A percentile compares a stretch with the other conserved stretches of the same genome.
Conservation (phyloP, 2,329 filamentous ascomycete species). For the Aureobasidium leucospermi region DNA sequence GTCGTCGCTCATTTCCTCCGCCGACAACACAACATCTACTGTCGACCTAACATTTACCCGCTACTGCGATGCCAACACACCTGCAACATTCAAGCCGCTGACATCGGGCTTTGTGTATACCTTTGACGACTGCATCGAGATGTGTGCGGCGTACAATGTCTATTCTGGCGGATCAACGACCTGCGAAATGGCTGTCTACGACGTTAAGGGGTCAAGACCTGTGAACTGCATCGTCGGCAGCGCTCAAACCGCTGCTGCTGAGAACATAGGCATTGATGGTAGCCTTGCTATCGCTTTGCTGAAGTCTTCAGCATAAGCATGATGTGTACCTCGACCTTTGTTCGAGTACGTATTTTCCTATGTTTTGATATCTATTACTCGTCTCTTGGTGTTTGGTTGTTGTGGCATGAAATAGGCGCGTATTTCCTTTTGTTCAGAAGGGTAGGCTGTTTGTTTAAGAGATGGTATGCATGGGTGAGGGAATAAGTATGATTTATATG, state of each 20-base stretch:
- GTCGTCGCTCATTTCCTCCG: neutral
- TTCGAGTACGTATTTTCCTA: neutral
- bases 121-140: constrained; percentile 30
- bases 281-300: constrained; percentile 16
- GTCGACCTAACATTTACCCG: constrained; percentile 24
- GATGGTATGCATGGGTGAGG: too few species aligned
- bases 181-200: constrained; percentile 28
- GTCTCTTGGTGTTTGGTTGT: too few species aligned
- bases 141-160: constrained; percentile 28
- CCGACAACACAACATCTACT: constrained; percentile 15
- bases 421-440: too few species aligned
- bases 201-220: constrained; percentile 21
- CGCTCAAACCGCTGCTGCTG: constrained; percentile 13
- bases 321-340: neutral
- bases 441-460: too few species aligned
- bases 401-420: too few species aligned
- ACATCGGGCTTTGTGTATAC: constrained; percentile 28
- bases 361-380: too few species aligned
- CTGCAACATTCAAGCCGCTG: constrained; percentile 18
- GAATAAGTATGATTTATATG: neutral
- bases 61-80: constrained; percentile 26
- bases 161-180: constrained; percentile 17
- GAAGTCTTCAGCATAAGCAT: neutral
- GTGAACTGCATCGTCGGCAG: constrained; percentile 25
- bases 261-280: constrained; percentile 4